Base-by-base conservation (phyloP, 1,139 yeast genomes). In the Hansenula lynferdii region DNA sequence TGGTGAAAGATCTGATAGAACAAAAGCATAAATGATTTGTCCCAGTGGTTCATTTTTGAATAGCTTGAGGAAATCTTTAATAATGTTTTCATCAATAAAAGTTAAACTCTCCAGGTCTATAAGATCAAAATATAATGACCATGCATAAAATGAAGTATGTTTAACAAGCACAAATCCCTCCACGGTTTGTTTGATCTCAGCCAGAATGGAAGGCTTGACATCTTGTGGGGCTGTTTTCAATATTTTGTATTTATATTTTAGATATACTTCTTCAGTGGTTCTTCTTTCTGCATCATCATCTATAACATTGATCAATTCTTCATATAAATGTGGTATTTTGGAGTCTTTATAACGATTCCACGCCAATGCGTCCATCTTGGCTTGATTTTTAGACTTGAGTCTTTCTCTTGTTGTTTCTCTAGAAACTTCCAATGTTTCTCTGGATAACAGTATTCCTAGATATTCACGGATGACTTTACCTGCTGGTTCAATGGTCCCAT, bases 41-140 rank as follows among this genome's bases (percentile, higher is more conserved):
- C 90, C 85, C 32, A 87, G 60, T 0, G 86, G 86, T 39, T 76
- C 77, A 18, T 61, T 64, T 5, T 80, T 81, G 58, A 85, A 87
- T 22, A 65, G 57, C 28, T 67, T 64, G 31, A 85, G 62, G 53
- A 75, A 86, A 28, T 64, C 67, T 6, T 65, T 49, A 1, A 87
- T 50, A 8, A 67, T 54, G 4, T 63, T 67, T 22, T 69, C 56
- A 36, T 80, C 80, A 37, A 85, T 56, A 3, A 73, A 71, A 20
- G 61, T 55, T 12, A 87, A 57, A 9, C 68, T 62, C 4, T 56
- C 58, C 8, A 70, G 72, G 56, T 92, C 96, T 26, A 63, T 49
- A 83, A 92, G 84, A 51, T 92, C 96, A 49, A 89, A 76, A 50
- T 77, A 78, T 12, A 83, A 56, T 36, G 73, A 69, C 95, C 96